Evolutionary conservation across 2,329 filamentous ascomycete species (phyloP).

Genomic region (Fusarium veterinarium): DNA sequence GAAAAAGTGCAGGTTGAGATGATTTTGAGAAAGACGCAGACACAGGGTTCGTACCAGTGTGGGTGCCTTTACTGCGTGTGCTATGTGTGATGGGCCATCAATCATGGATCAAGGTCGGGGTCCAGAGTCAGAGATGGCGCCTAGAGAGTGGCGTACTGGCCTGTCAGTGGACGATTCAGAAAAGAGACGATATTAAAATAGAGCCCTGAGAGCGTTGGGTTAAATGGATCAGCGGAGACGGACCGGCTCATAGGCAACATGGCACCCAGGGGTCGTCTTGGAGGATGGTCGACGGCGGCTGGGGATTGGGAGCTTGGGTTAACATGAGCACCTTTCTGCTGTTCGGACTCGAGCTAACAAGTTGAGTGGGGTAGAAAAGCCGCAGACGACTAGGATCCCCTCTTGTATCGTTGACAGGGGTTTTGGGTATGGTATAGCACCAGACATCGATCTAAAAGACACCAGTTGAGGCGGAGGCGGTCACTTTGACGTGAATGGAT

Average conservation of each 20-base stretch:
- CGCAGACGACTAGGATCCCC: conserved; percentile 41
- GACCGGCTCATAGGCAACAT: conserved; percentile 42
- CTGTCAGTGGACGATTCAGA: conserved; percentile 56
- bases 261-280: conserved; percentile 36
- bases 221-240: conserved; percentile 47
- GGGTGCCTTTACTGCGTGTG: conserved; percentile 43
- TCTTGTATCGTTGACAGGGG: conserved; percentile 25
- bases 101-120: conserved; percentile 50
- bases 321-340: conserved; percentile 34
- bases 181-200: conserved; percentile 59
- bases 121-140: conserved; percentile 58
- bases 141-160: conserved; percentile 54
- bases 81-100: conserved; percentile 41
- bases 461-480: conserved; percentile 32
- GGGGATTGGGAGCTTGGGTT: conserved; percentile 39
- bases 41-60: conserved; percentile 38
- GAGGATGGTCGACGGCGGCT: conserved; percentile 41
- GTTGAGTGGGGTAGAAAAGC: conserved; percentile 36
- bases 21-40: conserved; percentile 44
- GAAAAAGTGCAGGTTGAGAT: conserved; percentile 43
- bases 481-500: conserved; percentile 39
- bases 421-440: conserved; percentile 13
- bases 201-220: conserved; percentile 48
- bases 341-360: conserved; percentile 29
- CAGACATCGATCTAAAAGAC: conserved; percentile 20